Base-by-base conservation (phyloP, 2,329 filamentous ascomycete genomes). In the Cladosporium austrohemisphaericum region DNA sequence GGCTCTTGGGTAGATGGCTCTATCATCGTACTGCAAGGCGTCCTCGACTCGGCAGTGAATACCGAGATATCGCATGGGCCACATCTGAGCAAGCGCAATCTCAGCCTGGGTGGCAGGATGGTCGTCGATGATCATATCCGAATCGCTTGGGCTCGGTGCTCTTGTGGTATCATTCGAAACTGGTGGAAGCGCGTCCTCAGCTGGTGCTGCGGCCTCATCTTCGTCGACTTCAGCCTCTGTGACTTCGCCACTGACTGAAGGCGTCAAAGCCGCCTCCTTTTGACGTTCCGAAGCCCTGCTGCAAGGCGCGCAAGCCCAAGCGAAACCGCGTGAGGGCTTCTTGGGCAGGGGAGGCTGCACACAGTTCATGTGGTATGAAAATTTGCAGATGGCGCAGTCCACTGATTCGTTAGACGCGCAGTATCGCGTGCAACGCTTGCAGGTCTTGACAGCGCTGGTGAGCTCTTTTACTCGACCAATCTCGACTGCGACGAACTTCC, bases 311-410 rank as follows among this genome's bases (percentile, higher is more conserved):
- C 93, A 98, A 23, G 93, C 92, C 93, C 93, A 98, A 4, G 90
- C 93, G 71, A 98, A 98, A 31, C 93, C 93, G 68, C 93, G 85
- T 38, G 92, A 95, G 16, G 93, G 93, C 70, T 98, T 98, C 70
- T 96, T 98, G 46, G 90, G 78, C 55, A 98, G 71, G 29, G 91
- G 89, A 32, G 93, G 93, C 53, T 86, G 85, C 50, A 98, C 93
- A 68, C 93, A 98, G 63, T 91, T 88, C 92, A 98, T 97, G 73
- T 98, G 93, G 71, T 96, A 98, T 11, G 92, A 97, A 67, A 90
- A 85, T 65, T 85, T 81, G 69, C 93, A 98, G 49, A 96, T 90
- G 36, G 92, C 93, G 68, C 93, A 98, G 68, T 97, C 92, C 19
- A 97, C 93, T 31, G 93, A 97, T 71, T 97, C 89, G 67, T 88